Evolutionary conservation across 139 green algal genomes (phyloP).

Genomic region (Coccomyxa sp.): DNA sequence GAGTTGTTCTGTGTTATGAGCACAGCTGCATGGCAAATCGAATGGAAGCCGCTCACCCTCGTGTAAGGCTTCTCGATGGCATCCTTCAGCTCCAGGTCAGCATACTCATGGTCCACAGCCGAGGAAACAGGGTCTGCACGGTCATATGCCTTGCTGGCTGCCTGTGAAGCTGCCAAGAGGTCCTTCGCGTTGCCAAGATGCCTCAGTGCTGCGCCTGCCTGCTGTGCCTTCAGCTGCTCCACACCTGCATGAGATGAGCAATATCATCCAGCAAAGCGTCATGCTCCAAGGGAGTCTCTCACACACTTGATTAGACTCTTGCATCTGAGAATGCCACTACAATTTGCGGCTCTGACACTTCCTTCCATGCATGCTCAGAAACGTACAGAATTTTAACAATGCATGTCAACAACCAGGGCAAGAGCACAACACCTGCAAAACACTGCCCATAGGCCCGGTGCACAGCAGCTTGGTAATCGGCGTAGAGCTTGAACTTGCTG

Average conservation of each 20-base stretch:
- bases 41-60: neutral
- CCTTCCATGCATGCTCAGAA: too few species aligned
- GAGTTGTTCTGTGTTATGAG: neutral
- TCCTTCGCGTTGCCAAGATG: neutral
- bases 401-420: neutral
- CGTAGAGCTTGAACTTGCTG: slow-evolving; percentile 6
- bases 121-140: slow-evolving; percentile 14
- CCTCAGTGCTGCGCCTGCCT: slow-evolving; percentile 5
- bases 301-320: too few species aligned
- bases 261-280: neutral
- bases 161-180: neutral
- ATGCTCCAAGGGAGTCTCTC: too few species aligned
- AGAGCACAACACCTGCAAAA: slow-evolving; percentile 1
- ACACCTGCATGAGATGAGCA: neutral
- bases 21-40: neutral
- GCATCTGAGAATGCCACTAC: too few species aligned
- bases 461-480: slow-evolving; percentile 10
- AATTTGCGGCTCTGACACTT: too few species aligned
- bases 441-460: slow-evolving; percentile 17
- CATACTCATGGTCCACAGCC: slow-evolving; percentile 16
- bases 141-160: slow-evolving; percentile 18
- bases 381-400: neutral
- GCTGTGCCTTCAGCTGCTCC: neutral
- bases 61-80: neutral
- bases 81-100: slow-evolving; percentile 5